Evolutionary conservation across 2,329 filamentous ascomycete species (phyloP).

Genomic region (Fusarium beomiforme): DNA sequence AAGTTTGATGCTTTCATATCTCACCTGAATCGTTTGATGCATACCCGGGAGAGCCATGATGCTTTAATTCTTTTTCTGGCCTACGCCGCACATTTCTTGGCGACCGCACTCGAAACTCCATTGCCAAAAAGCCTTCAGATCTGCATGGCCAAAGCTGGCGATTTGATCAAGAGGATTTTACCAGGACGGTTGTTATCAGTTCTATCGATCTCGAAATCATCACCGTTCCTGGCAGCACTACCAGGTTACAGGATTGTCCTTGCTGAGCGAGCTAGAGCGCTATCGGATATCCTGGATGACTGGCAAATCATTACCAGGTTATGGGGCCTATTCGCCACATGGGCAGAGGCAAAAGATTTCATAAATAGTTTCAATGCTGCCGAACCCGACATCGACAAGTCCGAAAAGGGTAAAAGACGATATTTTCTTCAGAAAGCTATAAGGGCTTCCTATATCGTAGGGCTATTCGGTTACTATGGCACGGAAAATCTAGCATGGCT

Average conservation of each 20-base stretch:
- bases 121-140: not conserved
- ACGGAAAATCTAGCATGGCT: constrained; percentile 22
- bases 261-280: constrained; percentile 5
- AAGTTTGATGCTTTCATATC: constrained; percentile 25
- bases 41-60: constrained; percentile 29
- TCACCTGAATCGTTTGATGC: constrained; percentile 17
- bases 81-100: constrained; percentile 21
- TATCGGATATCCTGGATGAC: constrained; percentile 28
- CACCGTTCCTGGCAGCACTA: not conserved
- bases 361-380: not conserved
- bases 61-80: constrained; percentile 23
- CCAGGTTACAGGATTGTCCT: not conserved
- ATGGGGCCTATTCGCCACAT: constrained; percentile 19
- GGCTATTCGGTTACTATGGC: constrained; percentile 9
- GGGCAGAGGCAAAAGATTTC: constrained; percentile 20
- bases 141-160: accelerated
- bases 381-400: not conserved
- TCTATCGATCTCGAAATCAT: not conserved
- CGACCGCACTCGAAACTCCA: constrained; percentile 13
- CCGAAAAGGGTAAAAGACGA: not conserved
- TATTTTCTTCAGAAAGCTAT: not conserved
- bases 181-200: not conserved
- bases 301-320: constrained; percentile 31
- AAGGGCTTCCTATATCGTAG: constrained; percentile 1
- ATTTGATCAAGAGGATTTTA: accelerated